phyloP scores from a whole-genome alignment of 352 stramenopile genomes.

The Phytophthora litchii region DNA sequence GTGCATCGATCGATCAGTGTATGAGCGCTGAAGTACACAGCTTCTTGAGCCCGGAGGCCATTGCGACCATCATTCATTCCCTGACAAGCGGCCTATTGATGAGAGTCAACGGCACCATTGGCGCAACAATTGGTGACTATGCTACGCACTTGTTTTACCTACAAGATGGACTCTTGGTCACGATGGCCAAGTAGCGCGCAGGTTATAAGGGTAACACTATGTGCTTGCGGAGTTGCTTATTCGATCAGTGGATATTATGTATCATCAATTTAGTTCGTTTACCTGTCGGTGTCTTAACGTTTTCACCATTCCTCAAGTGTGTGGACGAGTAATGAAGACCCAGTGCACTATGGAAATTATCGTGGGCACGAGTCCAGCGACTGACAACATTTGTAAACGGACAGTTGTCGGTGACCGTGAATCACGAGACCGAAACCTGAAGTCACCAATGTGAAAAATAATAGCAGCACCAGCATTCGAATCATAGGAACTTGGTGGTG shows the following conservation, averaged over 20 bases:
- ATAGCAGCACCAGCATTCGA: too few species aligned
- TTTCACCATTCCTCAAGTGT: too few species aligned
- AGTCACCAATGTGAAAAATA: too few species aligned
- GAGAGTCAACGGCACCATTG: conserved; percentile 82
- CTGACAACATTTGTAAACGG: too few species aligned
- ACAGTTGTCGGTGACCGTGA: too few species aligned
- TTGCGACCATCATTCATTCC: conserved; percentile 75
- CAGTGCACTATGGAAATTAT: too few species aligned
- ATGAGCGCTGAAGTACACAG: conserved; percentile 72
- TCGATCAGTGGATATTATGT: conserved; percentile 14
- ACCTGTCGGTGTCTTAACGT: too few species aligned
- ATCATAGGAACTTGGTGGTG: too few species aligned
- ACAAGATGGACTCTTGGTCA: conserved; percentile 77
- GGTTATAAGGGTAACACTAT: conserved; percentile 11
- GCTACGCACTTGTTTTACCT: conserved; percentile 69
- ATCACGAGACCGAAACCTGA: too few species aligned
- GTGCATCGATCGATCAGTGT: conserved; percentile 54
- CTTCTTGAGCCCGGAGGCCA: conserved; percentile 77
- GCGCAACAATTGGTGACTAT: conserved; percentile 70
- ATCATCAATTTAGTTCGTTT: too few species aligned
- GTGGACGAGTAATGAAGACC: too few species aligned
- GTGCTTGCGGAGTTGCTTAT: conserved; percentile 16
- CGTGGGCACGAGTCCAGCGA: too few species aligned
- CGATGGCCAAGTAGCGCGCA: conserved; percentile 50
- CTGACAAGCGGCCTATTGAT: conserved; percentile 78